Evolutionary conservation across 2,329 filamentous ascomycete genomes (phyloP), one percentile per base, ranked within the genome.

Genomic region (Raffaelea ambrosiae): DNA sequence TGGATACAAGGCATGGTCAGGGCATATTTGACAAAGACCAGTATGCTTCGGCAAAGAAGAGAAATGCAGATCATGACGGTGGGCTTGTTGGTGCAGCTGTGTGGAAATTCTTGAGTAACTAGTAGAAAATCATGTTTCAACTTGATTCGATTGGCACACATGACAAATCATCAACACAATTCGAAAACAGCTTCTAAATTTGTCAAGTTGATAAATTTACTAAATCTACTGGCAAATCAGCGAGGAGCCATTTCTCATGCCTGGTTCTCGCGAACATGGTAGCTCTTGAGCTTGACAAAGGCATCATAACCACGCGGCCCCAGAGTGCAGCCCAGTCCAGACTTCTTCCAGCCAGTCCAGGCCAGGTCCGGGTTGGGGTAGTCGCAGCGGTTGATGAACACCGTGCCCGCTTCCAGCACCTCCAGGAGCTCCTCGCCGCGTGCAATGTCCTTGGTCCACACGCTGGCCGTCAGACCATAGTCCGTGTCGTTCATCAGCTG

Each of bases 331-430:
- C 91, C 90, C 66, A 87, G 90, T 54, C 91, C 90, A 51, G 89
- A 95, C 63, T 95, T 88, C 73, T 96, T 97, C 88, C 88, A 95
- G 14, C 90, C 91, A 3, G 89, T 93, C 88, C 88, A 94, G 18
- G 88, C 88, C 55, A 94, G 78, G 66, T 94, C 88, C 86, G 91
- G 88, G 63, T 84, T 88, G 43, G 91, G 91, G 65, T 81, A 97
- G 65, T 97, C 91, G 61, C 87, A 89, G 58, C 91, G 80, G 66
- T 97, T 97, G 59, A 97, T 87, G 68, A 96, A 97, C 43, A 96
- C 90, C 2, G 91, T 97, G 39, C 91, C 91, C 41, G 91, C 90
- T 63, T 96, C 90, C 42, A 97, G 81, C 44, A 83, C 74, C 47
- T 93, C 83, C 36, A 84, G 80, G 45, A 97, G 73, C 62, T 86